Base-by-base conservation (phyloP, 2,329 filamentous ascomycete species). In the Trichoderma atrobrunneum region DNA sequence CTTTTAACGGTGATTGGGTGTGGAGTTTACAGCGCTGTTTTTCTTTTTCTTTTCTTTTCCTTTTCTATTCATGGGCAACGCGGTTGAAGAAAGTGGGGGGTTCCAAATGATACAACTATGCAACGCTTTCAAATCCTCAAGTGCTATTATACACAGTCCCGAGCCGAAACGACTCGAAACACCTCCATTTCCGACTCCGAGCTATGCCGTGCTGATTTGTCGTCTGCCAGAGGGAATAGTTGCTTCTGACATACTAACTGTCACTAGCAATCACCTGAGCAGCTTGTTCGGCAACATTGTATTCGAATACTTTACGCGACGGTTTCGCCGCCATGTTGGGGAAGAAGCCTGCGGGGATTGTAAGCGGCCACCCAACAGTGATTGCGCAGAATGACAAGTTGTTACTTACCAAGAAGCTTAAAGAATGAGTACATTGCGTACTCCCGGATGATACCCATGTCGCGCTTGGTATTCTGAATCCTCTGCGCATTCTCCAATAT, bases 361-460 rank as follows among this genome's bases (percentile, higher is more conserved):
- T 68, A 3, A 73, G 69, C n/a, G 7, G 3, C 7, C 7, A 24
- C 10, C 66, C 59, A 48, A 21, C 43, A 14, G 6, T 24, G 14
- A 2, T 16, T 26, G 24, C 3, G 1, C 43, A 14, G 14, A 16
- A 24, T 5, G 10, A 26, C 34, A 26, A 21, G 16, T 14, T 18
- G n/a, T 10, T 16, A 66, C 75, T n/a, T 64, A 76, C 75, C 74
- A 2, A 75, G 34, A 18, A 75, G 36, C 67, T 72, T 73, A 69
- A 76, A 67, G 16, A 74, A 68, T 8, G 63, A 30, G 62, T 76
- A 76, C 75, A 76, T 76, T 11, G 70, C 24, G 16, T 75, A 74
- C n/a, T 76, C 74, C 5, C 68, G 63, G 4, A 76, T 8, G 21
- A 67, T 51, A 3, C 66, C 71, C 73, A 75, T 76, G 30, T 75